phyloP scores from a whole-genome alignment of 345 rosid species.

The Salix arbutifolia region DNA sequence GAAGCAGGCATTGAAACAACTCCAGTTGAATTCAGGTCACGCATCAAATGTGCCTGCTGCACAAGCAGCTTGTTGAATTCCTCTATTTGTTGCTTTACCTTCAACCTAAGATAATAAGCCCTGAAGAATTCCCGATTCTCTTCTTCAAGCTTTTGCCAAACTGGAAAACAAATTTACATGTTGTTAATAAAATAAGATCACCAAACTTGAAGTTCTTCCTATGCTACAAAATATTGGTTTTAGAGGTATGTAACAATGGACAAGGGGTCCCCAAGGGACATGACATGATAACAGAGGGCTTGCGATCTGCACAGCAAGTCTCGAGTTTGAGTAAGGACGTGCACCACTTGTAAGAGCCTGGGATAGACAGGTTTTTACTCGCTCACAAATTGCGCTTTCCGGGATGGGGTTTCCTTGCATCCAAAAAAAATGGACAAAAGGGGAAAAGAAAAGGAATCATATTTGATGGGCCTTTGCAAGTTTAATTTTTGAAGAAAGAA shows the following conservation, averaged over 20 bases:
- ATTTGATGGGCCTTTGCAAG: background rate
- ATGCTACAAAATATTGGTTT: background rate
- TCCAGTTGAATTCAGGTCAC: conserved; percentile 61
- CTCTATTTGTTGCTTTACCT: conserved; percentile 80
- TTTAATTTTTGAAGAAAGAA: background rate
- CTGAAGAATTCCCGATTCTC: conserved; percentile 88
- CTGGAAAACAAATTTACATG: conserved; percentile 34
- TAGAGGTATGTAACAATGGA: background rate
- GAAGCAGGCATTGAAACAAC: conserved; percentile 52
- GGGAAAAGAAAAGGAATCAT: background rate
- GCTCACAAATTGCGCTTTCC: too few relatives aligned
- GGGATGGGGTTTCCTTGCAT: too few relatives aligned
- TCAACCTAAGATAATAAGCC: conserved; percentile 85
- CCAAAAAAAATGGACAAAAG: background rate
- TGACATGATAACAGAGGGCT: too few relatives aligned
- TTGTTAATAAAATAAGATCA: background rate
- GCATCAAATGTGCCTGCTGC: conserved; percentile 83
- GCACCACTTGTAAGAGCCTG: too few relatives aligned
- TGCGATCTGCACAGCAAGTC: too few relatives aligned
- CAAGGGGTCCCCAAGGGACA: too few relatives aligned
- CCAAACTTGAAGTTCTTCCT: background rate
- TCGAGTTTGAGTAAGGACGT: too few relatives aligned
- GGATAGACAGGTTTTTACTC: too few relatives aligned
- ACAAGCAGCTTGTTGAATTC: conserved; percentile 95
- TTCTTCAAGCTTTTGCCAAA: conserved; percentile 99